Evolutionary conservation across 2,329 filamentous ascomycete species (phyloP).

Genomic region (Aspergillus sp.): DNA sequence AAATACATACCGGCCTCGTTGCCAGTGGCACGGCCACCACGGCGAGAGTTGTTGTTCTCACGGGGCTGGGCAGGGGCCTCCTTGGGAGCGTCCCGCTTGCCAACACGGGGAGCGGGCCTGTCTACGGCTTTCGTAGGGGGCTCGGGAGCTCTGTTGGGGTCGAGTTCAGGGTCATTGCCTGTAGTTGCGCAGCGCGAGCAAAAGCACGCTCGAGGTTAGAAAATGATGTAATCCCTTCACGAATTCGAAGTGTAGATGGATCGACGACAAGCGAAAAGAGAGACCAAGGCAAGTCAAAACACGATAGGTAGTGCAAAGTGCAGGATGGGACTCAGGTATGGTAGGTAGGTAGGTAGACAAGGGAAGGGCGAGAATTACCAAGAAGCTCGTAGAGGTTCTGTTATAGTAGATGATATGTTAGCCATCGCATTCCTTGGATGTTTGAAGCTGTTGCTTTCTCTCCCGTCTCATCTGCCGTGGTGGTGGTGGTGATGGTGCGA

Average conservation of each 20-base stretch:
- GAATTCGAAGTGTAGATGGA: constrained; percentile 1
- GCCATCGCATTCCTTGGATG: background rate
- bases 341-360: constrained; percentile 3
- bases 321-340: background rate
- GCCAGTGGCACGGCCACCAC: constrained; percentile 61
- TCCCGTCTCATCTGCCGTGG: background rate
- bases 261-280: constrained; percentile 15
- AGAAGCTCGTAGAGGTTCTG: constrained; percentile 98
- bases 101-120: constrained; percentile 73
- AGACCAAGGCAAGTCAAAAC: constrained; percentile 12
- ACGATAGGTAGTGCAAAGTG: constrained; percentile 1
- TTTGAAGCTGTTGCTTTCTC: background rate
- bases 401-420: constrained; percentile 40
- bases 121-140: constrained; percentile 87
- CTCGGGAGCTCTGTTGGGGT: constrained; percentile 72
- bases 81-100: constrained; percentile 84
- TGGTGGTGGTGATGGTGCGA: background rate
- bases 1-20: constrained; percentile 80
- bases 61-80: constrained; percentile 60
- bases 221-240: constrained; percentile 28
- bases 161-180: constrained; percentile 71
- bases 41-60: constrained; percentile 43
- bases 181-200: constrained; percentile 24
- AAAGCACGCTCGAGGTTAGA: constrained; percentile 34
- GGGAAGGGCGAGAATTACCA: constrained; percentile 63